Conservation (phyloP, 495 filamentous ascomycete species). For the Aspergillus sclerotiicarbonarius region DNA sequence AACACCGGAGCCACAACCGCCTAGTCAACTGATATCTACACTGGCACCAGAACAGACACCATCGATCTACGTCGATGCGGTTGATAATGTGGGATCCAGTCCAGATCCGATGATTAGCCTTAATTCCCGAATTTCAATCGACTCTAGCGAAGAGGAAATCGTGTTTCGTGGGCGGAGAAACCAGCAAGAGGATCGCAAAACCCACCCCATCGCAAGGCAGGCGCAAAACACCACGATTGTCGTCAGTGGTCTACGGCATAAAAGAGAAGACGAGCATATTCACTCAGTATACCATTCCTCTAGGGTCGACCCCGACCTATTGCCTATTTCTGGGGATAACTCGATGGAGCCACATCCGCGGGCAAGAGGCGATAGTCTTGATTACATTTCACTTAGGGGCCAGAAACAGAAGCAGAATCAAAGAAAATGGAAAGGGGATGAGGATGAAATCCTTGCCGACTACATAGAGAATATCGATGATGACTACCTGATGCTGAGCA, state of each 20-base stretch:
- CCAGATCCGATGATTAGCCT: neutral
- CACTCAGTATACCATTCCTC: neutral
- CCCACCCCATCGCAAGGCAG: neutral
- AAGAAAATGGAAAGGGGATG: slow-evolving; percentile 22
- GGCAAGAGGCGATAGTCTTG: neutral
- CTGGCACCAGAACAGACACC: too few relatives aligned
- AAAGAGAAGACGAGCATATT: neutral
- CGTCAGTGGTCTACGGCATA: neutral
- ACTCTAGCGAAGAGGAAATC: slow-evolving; percentile 45
- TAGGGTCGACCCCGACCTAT: neutral
- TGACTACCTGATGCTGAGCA: slow-evolving; percentile 13
- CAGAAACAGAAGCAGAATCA: slow-evolving; percentile 3
- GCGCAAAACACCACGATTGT: neutral
- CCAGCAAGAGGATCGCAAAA: slow-evolving; percentile 4
- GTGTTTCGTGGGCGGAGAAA: slow-evolving; percentile 39
- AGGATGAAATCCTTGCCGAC: slow-evolving; percentile 64
- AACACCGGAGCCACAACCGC: neutral
- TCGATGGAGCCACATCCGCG: neutral
- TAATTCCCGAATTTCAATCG: slow-evolving; percentile 5
- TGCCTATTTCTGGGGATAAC: neutral
- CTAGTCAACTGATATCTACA: too few relatives aligned
- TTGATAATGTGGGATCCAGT: too few relatives aligned
- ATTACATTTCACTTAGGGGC: neutral
- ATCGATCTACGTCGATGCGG: too few relatives aligned
- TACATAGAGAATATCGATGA: slow-evolving; percentile 71